Percentiles rank a stretch among this genome's conserved stretches.
These are phyloP conservation scores for Gynochthodes officinalis DNA, from an alignment of 257 asterid species.

Conservation along the genomic window DNA sequence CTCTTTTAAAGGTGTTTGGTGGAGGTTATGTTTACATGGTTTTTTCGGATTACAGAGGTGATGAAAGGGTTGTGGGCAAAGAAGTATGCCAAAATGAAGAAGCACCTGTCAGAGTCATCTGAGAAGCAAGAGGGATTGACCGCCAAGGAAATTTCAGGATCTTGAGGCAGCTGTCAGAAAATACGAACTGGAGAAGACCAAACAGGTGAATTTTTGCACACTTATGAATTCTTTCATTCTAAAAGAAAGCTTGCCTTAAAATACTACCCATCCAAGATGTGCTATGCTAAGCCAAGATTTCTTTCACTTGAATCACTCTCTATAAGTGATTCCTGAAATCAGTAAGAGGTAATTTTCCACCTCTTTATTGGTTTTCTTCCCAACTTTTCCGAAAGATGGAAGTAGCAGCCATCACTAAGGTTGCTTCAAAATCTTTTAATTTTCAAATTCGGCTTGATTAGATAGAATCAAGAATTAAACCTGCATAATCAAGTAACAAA, in stretches of 20 bases:
- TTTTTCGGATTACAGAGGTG: slow-evolving; percentile 31
- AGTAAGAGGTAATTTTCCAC: neutral
- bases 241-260: neutral
- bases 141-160: slow-evolving; percentile 34
- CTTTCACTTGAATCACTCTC: neutral
- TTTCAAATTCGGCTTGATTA: neutral
- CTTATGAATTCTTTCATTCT: neutral
- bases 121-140: slow-evolving; percentile 33
- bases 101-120: slow-evolving; percentile 34
- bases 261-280: neutral
- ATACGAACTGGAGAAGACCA: slow-evolving; percentile 32
- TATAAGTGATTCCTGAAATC: neutral
- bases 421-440: neutral
- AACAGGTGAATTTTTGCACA: slow-evolving; percentile 23
- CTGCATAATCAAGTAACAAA: neutral
- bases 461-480: neutral
- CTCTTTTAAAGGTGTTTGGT: neutral
- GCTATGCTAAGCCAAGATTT: neutral
- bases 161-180: slow-evolving; percentile 41
- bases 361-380: neutral
- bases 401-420: neutral
- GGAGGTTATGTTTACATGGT: neutral
- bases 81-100: slow-evolving; percentile 57
- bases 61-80: slow-evolving; percentile 82
- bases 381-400: neutral